A percentile compares a stretch with the other conserved stretches of the same genome.
Conservation (phyloP, 768 basidiomycete species). For the Boletus bicolor region DNA sequence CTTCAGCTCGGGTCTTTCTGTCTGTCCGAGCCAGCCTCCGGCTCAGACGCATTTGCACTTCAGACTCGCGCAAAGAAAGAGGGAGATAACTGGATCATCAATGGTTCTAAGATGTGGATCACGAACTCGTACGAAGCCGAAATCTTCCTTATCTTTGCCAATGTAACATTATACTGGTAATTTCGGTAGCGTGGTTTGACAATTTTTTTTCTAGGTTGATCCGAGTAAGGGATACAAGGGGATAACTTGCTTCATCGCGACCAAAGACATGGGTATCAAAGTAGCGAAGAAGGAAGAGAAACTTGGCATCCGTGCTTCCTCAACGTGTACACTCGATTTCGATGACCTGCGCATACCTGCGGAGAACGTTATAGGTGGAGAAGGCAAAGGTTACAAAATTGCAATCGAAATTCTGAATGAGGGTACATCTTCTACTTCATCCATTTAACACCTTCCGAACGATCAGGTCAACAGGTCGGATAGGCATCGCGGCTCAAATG, state of each 20-base stretch:
- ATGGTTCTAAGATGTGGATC: constrained; percentile 99
- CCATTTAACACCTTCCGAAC: not conserved
- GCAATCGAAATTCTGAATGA: constrained; percentile 98
- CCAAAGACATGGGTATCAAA: constrained; percentile 94
- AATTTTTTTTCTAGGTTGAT: constrained; percentile 51
- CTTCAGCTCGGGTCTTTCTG: constrained; percentile 91
- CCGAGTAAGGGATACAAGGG: constrained; percentile 97
- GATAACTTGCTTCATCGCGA: constrained; percentile 95
- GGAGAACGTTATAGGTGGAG: constrained; percentile 89
- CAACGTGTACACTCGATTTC: constrained; percentile 91
- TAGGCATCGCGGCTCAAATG: constrained; percentile 99
- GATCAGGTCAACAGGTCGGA: constrained; percentile 53
- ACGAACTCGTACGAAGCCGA: constrained; percentile 93
- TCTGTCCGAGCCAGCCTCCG: constrained; percentile 87
- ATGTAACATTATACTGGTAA: constrained; percentile 46
- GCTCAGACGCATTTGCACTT: constrained; percentile 95
- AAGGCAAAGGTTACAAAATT: constrained; percentile 92
- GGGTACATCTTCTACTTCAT: constrained; percentile 39
- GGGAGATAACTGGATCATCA: constrained; percentile 81
- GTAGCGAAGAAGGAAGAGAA: constrained; percentile 99
- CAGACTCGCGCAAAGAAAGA: constrained; percentile 90
- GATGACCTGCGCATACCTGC: constrained; percentile 85
- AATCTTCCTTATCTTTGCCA: constrained; percentile 92
- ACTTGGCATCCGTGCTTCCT: constrained; percentile 93
- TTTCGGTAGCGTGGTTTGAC: not conserved